Percentiles rank a stretch among this genome's conserved stretches.
Conservation (phyloP, 148 eudicot species). For the Vaccinium vitisidaea region DNA sequence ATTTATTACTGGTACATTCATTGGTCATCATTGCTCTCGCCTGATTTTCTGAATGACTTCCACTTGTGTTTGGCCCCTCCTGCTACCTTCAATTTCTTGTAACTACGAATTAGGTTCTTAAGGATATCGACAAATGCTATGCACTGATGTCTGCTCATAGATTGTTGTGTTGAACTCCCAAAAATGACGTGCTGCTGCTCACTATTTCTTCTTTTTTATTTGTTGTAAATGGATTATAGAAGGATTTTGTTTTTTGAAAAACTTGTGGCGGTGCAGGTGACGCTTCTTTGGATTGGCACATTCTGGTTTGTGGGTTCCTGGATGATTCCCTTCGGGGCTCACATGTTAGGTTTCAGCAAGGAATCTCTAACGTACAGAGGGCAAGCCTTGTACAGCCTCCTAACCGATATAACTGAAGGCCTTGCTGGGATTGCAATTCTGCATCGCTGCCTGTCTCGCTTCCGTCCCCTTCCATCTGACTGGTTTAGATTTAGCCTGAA, state of each 20-base stretch:
- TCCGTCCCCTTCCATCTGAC: constrained; percentile 71
- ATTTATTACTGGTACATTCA: background rate
- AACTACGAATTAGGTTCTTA: background rate
- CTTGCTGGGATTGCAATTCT: constrained; percentile 77
- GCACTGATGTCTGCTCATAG: background rate
- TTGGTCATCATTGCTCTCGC: background rate
- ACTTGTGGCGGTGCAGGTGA: constrained; percentile 48
- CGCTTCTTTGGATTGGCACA: constrained; percentile 66
- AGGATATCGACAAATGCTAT: background rate
- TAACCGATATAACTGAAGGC: constrained; percentile 76
- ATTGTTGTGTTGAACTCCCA: background rate
- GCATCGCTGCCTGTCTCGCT: constrained; percentile 59
- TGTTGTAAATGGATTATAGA: background rate
- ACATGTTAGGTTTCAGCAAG: constrained; percentile 65
- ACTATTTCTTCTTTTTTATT: background rate
- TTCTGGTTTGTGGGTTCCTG: constrained; percentile 87
- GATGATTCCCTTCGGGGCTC: constrained; percentile 83
- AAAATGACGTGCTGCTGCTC: background rate
- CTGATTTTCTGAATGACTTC: background rate
- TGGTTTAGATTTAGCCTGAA: constrained; percentile 73
- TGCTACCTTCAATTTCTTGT: background rate
- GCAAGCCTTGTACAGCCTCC: constrained; percentile 77
- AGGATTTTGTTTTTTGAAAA: background rate
- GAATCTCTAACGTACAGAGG: constrained; percentile 72
- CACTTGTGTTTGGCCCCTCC: background rate